Evolutionary conservation across 225 moss, liverwort and hornwort genomes (phyloP), one percentile per base, ranked within the genome.

Genomic region (Lunularia cruciata): DNA sequence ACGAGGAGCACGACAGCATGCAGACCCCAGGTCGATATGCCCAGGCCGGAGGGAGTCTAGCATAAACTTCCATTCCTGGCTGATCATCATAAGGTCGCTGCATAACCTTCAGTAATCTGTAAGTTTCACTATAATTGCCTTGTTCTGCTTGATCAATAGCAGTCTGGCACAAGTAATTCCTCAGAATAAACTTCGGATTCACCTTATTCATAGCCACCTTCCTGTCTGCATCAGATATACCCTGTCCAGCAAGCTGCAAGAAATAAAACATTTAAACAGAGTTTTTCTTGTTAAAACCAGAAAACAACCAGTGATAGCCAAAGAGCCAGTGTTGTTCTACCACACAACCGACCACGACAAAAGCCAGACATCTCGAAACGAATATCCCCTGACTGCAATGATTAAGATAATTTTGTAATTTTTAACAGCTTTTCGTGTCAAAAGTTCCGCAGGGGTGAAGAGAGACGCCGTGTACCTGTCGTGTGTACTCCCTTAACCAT

Each of bases 11-110:
- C 4, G 96, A 96, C 11, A 96, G 77, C 92, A 96, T 96, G 75
- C 96, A 96, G 65, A 96, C 96, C 30, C 96, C 96, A 45, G 92
- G 96, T 68, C 96, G 76, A 80, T 92, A 96, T 25, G 96, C 96
- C 96, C 96, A 96, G 32, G 96, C 92, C 76, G 96, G 96, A 43
- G 96, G 96, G 68, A 96, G 92, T 77, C 92, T 90, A 26, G 96
- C 92, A 69, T 92, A 96, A 72, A 89, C 90, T 78, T 96, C 96
- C 96, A 92, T 92, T 11, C 92, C 96, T 39, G 90, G 90, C 79
- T 90, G 96, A 47, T 96, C 84, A 33, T 96, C 90, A 28, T 86
- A 96, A 61, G 96, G 96, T 56, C 83, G 81, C 77, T 90, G 82
- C 79, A 90, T 87, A 19, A 96, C 84, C 77, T 89, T 89, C 78